Percentiles rank a stretch among this genome's conserved stretches.
phyloP scores from a whole-genome alignment of 345 rosid genomes.

The Brassica nigra region DNA sequence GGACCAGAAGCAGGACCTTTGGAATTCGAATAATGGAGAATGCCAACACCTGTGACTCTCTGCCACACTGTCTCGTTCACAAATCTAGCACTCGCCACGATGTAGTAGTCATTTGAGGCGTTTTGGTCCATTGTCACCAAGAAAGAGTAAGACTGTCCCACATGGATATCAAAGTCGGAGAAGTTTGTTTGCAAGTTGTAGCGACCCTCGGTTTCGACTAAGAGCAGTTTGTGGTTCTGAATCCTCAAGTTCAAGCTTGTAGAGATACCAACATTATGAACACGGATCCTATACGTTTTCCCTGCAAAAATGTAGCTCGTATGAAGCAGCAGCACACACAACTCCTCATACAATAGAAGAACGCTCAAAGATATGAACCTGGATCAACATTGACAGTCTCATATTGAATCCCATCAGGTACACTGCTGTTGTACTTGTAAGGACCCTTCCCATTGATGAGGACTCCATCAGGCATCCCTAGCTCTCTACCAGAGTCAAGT shows the following conservation, averaged over 20 bases:
- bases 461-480: conserved; percentile 96
- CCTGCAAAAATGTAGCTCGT: conserved; percentile 34
- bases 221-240: conserved; percentile 83
- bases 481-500: conserved; percentile 84
- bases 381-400: conserved; percentile 74
- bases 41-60: conserved; percentile 90
- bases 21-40: conserved; percentile 89
- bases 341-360: no score
- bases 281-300: conserved; percentile 79
- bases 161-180: conserved; percentile 78
- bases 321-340: no score
- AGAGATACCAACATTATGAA: conserved; percentile 85
- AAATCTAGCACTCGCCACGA: conserved; percentile 93
- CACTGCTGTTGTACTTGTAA: conserved; percentile 65
- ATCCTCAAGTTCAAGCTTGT: conserved; percentile 95
- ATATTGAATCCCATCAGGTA: conserved; percentile 74
- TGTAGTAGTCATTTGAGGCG: conserved; percentile 81
- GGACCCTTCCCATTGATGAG: conserved; percentile 96
- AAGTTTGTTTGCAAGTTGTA: conserved; percentile 74
- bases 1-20: conserved; percentile 85
- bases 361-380: not conserved
- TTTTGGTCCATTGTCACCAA: conserved; percentile 97
- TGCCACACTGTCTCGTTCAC: conserved; percentile 89
- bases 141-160: conserved; percentile 94
- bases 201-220: conserved; percentile 83